Evolutionary conservation across 495 filamentous ascomycete genomes (phyloP), one percentile per base, ranked within the genome.

Genomic region (Xylaria acuta): DNA sequence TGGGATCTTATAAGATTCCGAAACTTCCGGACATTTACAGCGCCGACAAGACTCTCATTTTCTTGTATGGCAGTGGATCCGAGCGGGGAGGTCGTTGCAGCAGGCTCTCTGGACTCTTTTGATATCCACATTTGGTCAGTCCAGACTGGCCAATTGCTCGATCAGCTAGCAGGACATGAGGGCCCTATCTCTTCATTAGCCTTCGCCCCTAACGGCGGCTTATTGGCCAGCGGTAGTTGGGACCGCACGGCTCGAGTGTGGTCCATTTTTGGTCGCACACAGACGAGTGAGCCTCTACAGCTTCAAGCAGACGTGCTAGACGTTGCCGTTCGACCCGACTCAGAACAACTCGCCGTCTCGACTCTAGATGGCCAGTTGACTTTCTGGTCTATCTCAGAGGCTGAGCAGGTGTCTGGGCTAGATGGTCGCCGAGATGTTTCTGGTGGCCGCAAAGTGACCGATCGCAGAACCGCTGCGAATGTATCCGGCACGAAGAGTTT

Each of bases 71-170:
- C 96, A 14, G 94, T 98, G n/a, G 97, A 99, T 75, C 96, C 96
- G 5, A 95, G 92, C 74, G 95, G 95, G 65, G 96, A 99, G 78
- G 91, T 99, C 11, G 90, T 99, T 43, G 97, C 95, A 74, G 96
- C 96, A 11, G 96, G 97, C 1, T 97, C 94, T 36, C 86, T 97
- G 16, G 96, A 98, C 80, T 97, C 93, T 27, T 98, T 98, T 74
- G 94, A 98, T 80, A 93, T 99, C 58, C 94, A 98, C 77, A 91
- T 98, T 53, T 99, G 96, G 96, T 97, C 94, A 45, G 96, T 99
- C 22, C 97, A 99, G 80, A 99, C 96, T 5, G 96, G 96, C 12
- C 96, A 99, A 79, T 85, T 98, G 58, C 89, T 99, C 5, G 96
- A 99, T 76, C 91, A 91, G 71, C 86, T 99, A 18, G 86, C 94